Percentiles rank a stretch among this genome's conserved stretches.
Evolutionary conservation across 345 rosid genomes (phyloP).

Genomic region (Passiflora organensis): DNA sequence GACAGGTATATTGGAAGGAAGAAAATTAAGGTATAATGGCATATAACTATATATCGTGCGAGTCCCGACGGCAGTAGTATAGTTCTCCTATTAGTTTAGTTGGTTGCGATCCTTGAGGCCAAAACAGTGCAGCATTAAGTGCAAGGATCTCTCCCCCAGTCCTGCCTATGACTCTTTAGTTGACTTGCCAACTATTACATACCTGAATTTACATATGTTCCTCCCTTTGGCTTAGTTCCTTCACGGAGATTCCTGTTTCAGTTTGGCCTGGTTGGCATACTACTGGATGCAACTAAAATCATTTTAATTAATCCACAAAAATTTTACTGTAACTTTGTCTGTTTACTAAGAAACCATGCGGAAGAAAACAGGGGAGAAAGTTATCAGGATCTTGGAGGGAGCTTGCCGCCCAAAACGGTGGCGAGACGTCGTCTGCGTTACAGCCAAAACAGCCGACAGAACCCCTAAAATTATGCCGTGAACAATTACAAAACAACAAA

Average conservation of each 20-base stretch:
- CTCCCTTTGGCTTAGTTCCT: background rate
- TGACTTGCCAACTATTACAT: constrained; percentile 16
- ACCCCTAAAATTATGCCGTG: background rate
- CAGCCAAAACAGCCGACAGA: constrained; percentile 1
- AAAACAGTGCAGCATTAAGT: too few species aligned
- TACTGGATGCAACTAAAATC: too few species aligned
- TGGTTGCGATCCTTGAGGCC: too few species aligned
- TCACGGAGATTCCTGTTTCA: background rate
- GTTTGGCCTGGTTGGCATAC: background rate
- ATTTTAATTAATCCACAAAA: too few species aligned
- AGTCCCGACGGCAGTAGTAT: constrained; percentile 8
- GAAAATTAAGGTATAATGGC: constrained; percentile 13
- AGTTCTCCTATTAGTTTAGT: constrained; percentile 5
- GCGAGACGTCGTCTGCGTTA: constrained; percentile 4
- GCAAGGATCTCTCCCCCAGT: background rate
- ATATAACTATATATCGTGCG: constrained; percentile 2
- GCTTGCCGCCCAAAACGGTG: constrained; percentile 14
- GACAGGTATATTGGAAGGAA: constrained; percentile 2
- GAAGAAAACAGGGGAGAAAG: background rate
- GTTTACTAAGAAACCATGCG: too few species aligned
- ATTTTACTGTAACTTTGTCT: too few species aligned
- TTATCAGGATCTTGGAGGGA: background rate
- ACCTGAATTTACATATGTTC: constrained; percentile 15
- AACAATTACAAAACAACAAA: too few species aligned
- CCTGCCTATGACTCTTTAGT: constrained; percentile 9